A percentile compares a stretch with the other conserved stretches of the same genome.
phyloP scores from a whole-genome alignment of 306 rosid species.

The Chamaecrista fasciculata region DNA sequence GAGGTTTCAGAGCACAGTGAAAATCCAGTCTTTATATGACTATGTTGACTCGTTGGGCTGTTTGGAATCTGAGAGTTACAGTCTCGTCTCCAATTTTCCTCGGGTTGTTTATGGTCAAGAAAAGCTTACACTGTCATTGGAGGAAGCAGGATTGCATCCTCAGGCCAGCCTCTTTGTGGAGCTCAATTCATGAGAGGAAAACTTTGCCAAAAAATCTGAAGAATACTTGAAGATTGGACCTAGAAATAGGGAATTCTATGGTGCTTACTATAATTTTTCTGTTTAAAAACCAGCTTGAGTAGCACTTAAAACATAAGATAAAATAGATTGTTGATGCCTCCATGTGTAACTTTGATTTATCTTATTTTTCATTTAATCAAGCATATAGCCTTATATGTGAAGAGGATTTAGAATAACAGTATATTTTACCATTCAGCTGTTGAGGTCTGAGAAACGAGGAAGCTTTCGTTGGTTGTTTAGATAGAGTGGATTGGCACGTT shows the following conservation, averaged over 20 bases:
- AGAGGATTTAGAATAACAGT: conserved; percentile 32
- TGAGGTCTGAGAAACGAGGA: conserved; percentile 4
- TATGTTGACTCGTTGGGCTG: conserved; percentile 88
- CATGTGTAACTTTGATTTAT: conserved; percentile 24
- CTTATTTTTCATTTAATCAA: conserved; percentile 30
- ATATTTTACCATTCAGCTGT: conserved; percentile 1
- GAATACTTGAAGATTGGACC: conserved; percentile 27
- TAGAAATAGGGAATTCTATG: conserved; percentile 25
- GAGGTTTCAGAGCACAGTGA: conserved; percentile 68
- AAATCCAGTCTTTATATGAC: conserved; percentile 76
- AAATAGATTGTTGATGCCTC: conserved; percentile 27
- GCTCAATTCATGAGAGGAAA: conserved; percentile 32
- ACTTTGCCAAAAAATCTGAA: conserved; percentile 19
- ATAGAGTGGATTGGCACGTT: not conserved
- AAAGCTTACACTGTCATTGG: conserved; percentile 59
- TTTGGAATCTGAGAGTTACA: conserved; percentile 60
- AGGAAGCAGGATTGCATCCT: conserved; percentile 97
- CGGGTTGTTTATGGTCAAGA: conserved; percentile 75
- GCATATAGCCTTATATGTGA: conserved; percentile 32
- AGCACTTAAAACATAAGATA: conserved; percentile 30
- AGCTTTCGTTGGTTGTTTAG: not conserved
- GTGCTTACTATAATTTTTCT: conserved; percentile 19
- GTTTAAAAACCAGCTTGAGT: conserved; percentile 24
- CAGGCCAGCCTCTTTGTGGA: conserved; percentile 57
- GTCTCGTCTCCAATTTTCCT: conserved; percentile 90